Evolutionary conservation across 1,139 yeast species (phyloP), one percentile per base, ranked within the genome.

Genomic region (Sugiyamaella japonica): DNA sequence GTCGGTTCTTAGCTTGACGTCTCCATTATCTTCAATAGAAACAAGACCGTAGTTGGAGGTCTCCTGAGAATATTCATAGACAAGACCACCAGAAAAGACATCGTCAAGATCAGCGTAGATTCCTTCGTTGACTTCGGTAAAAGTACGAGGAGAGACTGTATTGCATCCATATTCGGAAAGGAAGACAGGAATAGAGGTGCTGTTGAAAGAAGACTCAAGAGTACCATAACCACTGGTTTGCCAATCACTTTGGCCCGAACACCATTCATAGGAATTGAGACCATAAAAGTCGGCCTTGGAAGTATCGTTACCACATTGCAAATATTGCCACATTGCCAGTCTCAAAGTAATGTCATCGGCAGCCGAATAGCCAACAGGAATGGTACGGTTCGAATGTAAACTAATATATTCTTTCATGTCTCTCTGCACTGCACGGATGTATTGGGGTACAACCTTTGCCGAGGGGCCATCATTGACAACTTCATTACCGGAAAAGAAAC

Each of bases 401-500:
- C 78, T 73, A 59, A 91, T 89, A 70, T 91, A 90, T 63, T 83
- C 82, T 73, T 89, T 90, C 78, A 87, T 85, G 70, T 91, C 98
- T 72, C 98, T 85, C 64, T 89, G 85, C 36, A 95, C 89, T 45
- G 97, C 97, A 71, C 95, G 85, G 59, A 91, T 82, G 68, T 86
- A 91, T 51, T 76, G 79, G 41, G 89, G 88, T 47, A 55, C 34
- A 10, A 59, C 64, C 49, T 56, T 56, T 13, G 97, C 96, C 37
- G 95, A 82, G 23, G 80, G 76, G 50, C 78, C 84, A 63, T 90
- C 91, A 71, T 91, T 90, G 66, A 93, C 85, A 57, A 91, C 86
- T 76, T 91, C 97, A 70, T 91, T 91, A 66, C 97, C 97, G 45
- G 95, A 84, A 68, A 91, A 85, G 76, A 89, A 89, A n/a, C 96